Base-by-base conservation (phyloP, 495 filamentous ascomycete genomes). In the Aspergillus bertholletiae region DNA sequence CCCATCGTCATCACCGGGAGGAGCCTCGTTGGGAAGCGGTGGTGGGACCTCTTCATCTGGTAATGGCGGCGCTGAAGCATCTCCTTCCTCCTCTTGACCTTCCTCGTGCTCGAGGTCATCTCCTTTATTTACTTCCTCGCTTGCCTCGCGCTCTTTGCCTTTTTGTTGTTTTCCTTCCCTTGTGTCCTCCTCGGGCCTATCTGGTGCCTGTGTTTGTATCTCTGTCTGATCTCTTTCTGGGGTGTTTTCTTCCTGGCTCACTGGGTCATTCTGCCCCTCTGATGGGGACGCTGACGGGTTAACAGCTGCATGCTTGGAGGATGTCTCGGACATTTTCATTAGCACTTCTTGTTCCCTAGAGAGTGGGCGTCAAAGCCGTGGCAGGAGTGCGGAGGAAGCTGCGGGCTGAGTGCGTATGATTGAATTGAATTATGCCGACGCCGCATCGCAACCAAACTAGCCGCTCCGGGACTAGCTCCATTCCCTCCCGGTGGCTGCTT, bases 1-100 rank as follows among this genome's bases (percentile, higher is more conserved):
- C 50, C 92, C 92, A 65, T 97, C 92, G 58, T 96, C 90, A n/a
- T 68, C 58, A 22, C 70, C 67, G 0, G 86, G 79, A 26, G 80
- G 79, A 43, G 78, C 77, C 68, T 80, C 79, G 39, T 69, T 59
- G 54, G 80, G 78, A 46, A 83, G 73, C 22, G 80, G 78, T 40
- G 80, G 78, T 27, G 71, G 72, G 39, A 43, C 9, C 51, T 64
- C 51, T 59, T 79, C 78, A 46, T 77, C 71, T 51, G 80, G 81
- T 60, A 84, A 65, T 55, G 81, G 79, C 23, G 80, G 80, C 50
- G 68, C 69, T 18, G 64, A 58, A 12, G 37, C 35, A 61, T 58
- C 27, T 49, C 44, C 35, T 51, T 58, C 52, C 52, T 58, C 39
- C 60, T 67, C 54, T 58, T 37, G 34, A 45, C 58, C 48, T n/a